Percentiles rank a stretch among this genome's conserved stretches.
These are phyloP conservation scores for Coemansia sp. DNA, from an alignment of 192 early-diverging fungal genomes.

Conservation along the genomic window DNA sequence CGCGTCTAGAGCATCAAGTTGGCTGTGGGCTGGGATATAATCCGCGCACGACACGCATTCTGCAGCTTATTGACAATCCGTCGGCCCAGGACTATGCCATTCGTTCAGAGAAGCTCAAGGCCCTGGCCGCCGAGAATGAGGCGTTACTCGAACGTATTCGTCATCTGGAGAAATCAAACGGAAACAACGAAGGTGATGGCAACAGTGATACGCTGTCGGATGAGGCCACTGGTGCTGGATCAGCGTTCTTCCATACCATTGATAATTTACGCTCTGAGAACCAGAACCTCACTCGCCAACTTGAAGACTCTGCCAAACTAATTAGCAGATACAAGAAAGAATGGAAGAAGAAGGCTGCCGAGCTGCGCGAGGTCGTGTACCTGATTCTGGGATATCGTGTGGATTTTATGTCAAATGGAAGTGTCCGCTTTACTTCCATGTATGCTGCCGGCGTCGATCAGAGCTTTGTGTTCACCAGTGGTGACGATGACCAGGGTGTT, in stretches of 20 bases:
- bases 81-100: constrained; percentile 64
- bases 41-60: constrained; percentile 59
- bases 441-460: constrained; percentile 63
- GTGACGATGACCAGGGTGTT: constrained; percentile 63
- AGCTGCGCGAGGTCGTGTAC: constrained; percentile 73
- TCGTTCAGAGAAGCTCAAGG: constrained; percentile 66
- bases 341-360: constrained; percentile 65
- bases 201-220: background rate
- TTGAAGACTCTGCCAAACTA: constrained; percentile 68
- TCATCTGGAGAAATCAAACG: constrained; percentile 13
- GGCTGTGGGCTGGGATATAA: constrained; percentile 65
- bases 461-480: constrained; percentile 67
- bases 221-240: constrained; percentile 1
- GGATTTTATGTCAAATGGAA: constrained; percentile 67
- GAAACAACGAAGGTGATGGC: background rate
- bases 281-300: constrained; percentile 47
- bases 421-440: constrained; percentile 73
- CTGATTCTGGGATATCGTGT: constrained; percentile 69
- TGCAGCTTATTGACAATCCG: constrained; percentile 78
- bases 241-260: constrained; percentile 42
- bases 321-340: constrained; percentile 68
- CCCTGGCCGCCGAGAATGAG: constrained; percentile 68
- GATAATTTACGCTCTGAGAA: constrained; percentile 62
- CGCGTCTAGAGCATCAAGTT: constrained; percentile 60
- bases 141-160: constrained; percentile 56